These are phyloP conservation scores for Boletellus sp. DNA, from an alignment of 1,284 basidiomycete genomes.

Conservation along the genomic window DNA sequence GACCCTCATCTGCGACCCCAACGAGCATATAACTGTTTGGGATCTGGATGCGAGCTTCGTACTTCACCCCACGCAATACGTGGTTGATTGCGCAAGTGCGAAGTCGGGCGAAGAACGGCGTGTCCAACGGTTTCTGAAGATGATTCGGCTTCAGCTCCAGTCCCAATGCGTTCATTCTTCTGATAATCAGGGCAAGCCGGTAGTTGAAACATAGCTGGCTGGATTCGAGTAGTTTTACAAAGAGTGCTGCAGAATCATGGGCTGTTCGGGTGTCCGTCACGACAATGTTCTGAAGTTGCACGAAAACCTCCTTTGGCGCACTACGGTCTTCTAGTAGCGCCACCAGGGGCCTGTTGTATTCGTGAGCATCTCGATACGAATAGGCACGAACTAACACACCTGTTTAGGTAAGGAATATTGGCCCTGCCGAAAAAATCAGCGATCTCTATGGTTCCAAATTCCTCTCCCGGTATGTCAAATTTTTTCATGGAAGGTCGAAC, in stretches of 20 bases:
- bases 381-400: conserved; percentile 37
- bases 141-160: conserved; percentile 43
- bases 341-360: conserved; percentile 50
- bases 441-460: conserved; percentile 64
- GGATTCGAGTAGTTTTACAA: conserved; percentile 43
- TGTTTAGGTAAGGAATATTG: conserved; percentile 58
- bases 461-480: conserved; percentile 50
- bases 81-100: conserved; percentile 56
- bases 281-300: conserved; percentile 51
- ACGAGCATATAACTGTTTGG: conserved; percentile 64
- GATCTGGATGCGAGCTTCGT: conserved; percentile 67
- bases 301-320: conserved; percentile 50
- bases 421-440: conserved; percentile 58
- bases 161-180: conserved; percentile 45
- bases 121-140: conserved; percentile 40
- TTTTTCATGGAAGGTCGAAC: conserved; percentile 73
- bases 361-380: background rate
- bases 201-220: conserved; percentile 54
- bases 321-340: conserved; percentile 69
- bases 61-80: conserved; percentile 67
- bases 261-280: conserved; percentile 53
- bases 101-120: conserved; percentile 55
- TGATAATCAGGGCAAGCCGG: conserved; percentile 47
- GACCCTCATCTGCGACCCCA: conserved; percentile 77
- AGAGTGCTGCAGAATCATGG: conserved; percentile 47